These are phyloP conservation scores for Rhizopus microsporus DNA, from an alignment of 371 early-diverging fungal species.

Conservation along the genomic window DNA sequence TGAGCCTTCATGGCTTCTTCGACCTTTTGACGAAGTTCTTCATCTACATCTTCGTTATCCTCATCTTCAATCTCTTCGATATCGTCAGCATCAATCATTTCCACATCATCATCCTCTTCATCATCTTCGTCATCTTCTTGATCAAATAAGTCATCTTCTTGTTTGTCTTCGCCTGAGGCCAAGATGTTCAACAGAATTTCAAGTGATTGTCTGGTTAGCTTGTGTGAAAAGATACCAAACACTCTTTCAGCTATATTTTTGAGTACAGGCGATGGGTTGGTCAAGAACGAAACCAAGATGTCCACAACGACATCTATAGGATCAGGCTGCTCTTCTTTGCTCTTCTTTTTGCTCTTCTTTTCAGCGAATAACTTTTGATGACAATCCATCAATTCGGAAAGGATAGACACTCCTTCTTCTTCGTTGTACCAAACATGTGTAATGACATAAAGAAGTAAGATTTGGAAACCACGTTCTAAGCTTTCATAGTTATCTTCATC, in stretches of 20 bases:
- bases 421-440: slow-evolving; percentile 69
- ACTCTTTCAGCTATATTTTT: slow-evolving; percentile 78
- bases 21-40: slow-evolving; percentile 69
- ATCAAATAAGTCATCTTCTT: slow-evolving; percentile 60
- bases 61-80: slow-evolving; percentile 27
- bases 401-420: slow-evolving; percentile 59
- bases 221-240: slow-evolving; percentile 79
- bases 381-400: slow-evolving; percentile 75
- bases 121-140: slow-evolving; percentile 57
- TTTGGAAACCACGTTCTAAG: slow-evolving; percentile 69
- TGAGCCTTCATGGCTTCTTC: slow-evolving; percentile 65
- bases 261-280: slow-evolving; percentile 78
- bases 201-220: slow-evolving; percentile 74
- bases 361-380: slow-evolving; percentile 64
- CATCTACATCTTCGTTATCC: slow-evolving; percentile 53
- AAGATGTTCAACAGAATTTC: slow-evolving; percentile 74
- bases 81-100: slow-evolving; percentile 35
- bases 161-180: slow-evolving; percentile 50
- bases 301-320: slow-evolving; percentile 92
- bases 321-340: slow-evolving; percentile 62
- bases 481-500: slow-evolving; percentile 39
- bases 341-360: slow-evolving; percentile 36
- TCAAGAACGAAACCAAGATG: slow-evolving; percentile 85
- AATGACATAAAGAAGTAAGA: slow-evolving; percentile 67
- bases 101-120: slow-evolving; percentile 58